These are phyloP conservation scores for Calocera cornea DNA, from an alignment of 768 basidiomycete species.

Conservation along the genomic window DNA sequence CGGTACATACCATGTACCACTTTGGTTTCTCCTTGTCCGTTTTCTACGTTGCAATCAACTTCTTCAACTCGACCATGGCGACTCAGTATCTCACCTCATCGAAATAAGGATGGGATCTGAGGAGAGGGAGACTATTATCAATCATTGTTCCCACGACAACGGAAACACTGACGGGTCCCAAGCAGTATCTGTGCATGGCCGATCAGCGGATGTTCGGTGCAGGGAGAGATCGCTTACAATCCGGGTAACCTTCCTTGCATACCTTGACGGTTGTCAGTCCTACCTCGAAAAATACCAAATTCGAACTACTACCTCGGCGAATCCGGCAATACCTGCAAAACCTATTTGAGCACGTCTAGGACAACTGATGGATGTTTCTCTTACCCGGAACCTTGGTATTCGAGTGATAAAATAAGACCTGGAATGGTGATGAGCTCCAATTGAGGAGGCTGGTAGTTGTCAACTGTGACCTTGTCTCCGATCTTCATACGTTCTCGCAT, in stretches of 20 bases:
- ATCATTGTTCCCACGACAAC: constrained; percentile 7
- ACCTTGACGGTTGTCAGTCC: constrained; percentile 33
- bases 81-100: constrained; percentile 40
- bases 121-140: neutral
- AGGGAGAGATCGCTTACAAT: constrained; percentile 41
- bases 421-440: neutral
- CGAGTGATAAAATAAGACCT: constrained; percentile 51
- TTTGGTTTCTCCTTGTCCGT: constrained; percentile 58
- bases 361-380: too few relatives aligned
- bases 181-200: constrained; percentile 51
- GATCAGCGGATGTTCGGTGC: neutral
- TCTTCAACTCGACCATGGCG: neutral
- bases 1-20: constrained; percentile 64
- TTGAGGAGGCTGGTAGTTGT: too few relatives aligned
- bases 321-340: constrained; percentile 54
- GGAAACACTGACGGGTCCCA: constrained; percentile 59
- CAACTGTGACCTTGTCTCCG: constrained; percentile 8
- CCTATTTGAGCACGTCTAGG: too few relatives aligned
- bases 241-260: constrained; percentile 74
- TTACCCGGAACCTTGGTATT: constrained; percentile 71
- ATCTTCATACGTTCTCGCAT: constrained; percentile 13
- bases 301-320: constrained; percentile 50
- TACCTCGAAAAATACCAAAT: neutral
- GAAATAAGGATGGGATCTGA: constrained; percentile 65
- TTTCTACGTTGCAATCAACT: constrained; percentile 39